These are phyloP conservation scores for Sclerotinia borealis DNA, from an alignment of 2,329 filamentous ascomycete species.

Conservation along the genomic window DNA sequence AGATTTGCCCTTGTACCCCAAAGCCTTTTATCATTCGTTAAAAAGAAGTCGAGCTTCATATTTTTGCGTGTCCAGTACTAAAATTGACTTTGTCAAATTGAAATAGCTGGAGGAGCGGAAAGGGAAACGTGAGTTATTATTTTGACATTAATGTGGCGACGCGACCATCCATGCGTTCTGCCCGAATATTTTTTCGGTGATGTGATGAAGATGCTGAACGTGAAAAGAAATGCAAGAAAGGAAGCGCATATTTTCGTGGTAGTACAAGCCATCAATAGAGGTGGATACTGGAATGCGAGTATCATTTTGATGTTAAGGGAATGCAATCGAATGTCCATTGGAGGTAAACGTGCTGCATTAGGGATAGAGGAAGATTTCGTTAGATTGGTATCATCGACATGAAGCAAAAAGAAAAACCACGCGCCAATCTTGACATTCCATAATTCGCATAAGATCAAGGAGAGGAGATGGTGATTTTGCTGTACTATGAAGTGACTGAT, in stretches of 20 bases:
- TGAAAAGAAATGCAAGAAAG: constrained; percentile 8
- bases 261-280: constrained; percentile 7
- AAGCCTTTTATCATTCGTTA: not conserved
- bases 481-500: constrained; percentile 24
- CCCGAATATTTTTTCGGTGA: constrained; percentile 4
- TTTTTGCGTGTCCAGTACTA: not conserved
- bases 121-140: constrained; percentile 11
- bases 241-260: constrained; percentile 9
- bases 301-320: not conserved
- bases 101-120: not conserved
- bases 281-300: constrained; percentile 1
- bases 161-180: constrained; percentile 12
- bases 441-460: constrained; percentile 4
- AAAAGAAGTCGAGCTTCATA: not conserved
- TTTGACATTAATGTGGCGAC: constrained; percentile 13
- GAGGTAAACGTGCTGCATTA: not conserved
- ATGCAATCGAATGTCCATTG: not conserved
- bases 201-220: not conserved
- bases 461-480: constrained; percentile 2
- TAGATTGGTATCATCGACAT: constrained; percentile 23
- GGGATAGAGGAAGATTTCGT: constrained; percentile 15
- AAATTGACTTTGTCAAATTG: not conserved
- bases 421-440: constrained; percentile 10
- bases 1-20: not conserved
- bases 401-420: constrained; percentile 13